phyloP scores from a whole-genome alignment of 192 early-diverging fungal genomes.

The Neocallimastix lanati region DNA sequence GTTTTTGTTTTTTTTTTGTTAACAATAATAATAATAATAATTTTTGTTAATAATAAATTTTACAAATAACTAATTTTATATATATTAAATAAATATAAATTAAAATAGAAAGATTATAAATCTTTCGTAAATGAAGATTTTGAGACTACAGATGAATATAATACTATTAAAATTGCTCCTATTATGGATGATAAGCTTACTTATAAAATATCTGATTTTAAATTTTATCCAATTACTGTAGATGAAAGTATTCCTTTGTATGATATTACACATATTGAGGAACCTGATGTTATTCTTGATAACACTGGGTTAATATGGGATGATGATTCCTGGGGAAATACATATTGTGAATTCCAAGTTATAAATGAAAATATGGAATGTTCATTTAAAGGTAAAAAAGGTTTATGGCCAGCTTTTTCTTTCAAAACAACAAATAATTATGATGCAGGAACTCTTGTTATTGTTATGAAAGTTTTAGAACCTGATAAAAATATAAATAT shows the following conservation, averaged over 20 bases:
- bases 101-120: not conserved
- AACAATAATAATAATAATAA: too few relatives aligned
- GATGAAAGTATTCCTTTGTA: not conserved
- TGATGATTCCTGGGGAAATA: not conserved
- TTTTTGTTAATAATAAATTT: too few relatives aligned
- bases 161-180: not conserved
- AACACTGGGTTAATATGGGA: not conserved
- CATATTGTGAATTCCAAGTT: not conserved
- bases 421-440: not conserved
- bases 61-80: too few relatives aligned
- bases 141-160: not conserved
- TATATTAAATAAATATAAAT: not conserved
- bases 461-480: not conserved
- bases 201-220: too few relatives aligned
- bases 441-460: not conserved
- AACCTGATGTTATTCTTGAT: not conserved
- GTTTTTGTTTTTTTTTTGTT: too few relatives aligned
- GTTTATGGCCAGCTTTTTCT: not conserved
- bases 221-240: not conserved
- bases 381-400: not conserved
- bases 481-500: not conserved
- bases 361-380: not conserved
- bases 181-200: too few relatives aligned
- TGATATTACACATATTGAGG: not conserved
- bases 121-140: not conserved